These are phyloP conservation scores for Catharanthus roseus DNA, from an alignment of 257 asterid genomes.

Conservation along the genomic window DNA sequence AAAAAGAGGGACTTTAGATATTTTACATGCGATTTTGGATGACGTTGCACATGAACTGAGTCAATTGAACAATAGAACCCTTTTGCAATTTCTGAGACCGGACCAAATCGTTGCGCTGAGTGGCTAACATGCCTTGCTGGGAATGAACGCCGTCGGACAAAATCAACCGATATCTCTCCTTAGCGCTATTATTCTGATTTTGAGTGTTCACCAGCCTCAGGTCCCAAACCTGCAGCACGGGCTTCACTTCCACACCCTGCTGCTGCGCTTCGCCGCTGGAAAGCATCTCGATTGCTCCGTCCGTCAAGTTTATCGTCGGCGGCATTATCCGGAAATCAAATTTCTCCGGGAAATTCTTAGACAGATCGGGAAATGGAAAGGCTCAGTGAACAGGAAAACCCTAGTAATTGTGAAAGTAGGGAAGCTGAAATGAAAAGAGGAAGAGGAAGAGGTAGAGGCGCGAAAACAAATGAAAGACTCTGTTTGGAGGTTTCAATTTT, in stretches of 20 bases:
- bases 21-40: slow-evolving; percentile 62
- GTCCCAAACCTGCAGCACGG: slow-evolving; percentile 64
- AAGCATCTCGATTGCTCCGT: slow-evolving; percentile 53
- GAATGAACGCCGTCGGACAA: slow-evolving; percentile 60
- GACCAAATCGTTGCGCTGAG: slow-evolving; percentile 68
- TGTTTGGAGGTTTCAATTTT: slow-evolving; percentile 1
- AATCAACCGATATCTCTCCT: slow-evolving; percentile 57
- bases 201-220: slow-evolving; percentile 46
- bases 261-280: slow-evolving; percentile 30
- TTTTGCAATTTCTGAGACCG: slow-evolving; percentile 41
- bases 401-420: not conserved
- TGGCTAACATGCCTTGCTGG: slow-evolving; percentile 87
- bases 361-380: slow-evolving; percentile 4
- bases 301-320: slow-evolving; percentile 42
- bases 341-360: not conserved
- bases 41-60: slow-evolving; percentile 55
- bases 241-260: slow-evolving; percentile 31
- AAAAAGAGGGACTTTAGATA: not conserved
- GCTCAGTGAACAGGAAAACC: slow-evolving; percentile 9
- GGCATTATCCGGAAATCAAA: slow-evolving; percentile 23
- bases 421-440: not conserved
- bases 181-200: slow-evolving; percentile 26
- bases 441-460: slow-evolving; percentile 4
- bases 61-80: slow-evolving; percentile 63
- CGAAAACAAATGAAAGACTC: slow-evolving; percentile 1